Base-by-base conservation (phyloP, 2,329 filamentous ascomycete genomes). In the Microsporum audouinii region DNA sequence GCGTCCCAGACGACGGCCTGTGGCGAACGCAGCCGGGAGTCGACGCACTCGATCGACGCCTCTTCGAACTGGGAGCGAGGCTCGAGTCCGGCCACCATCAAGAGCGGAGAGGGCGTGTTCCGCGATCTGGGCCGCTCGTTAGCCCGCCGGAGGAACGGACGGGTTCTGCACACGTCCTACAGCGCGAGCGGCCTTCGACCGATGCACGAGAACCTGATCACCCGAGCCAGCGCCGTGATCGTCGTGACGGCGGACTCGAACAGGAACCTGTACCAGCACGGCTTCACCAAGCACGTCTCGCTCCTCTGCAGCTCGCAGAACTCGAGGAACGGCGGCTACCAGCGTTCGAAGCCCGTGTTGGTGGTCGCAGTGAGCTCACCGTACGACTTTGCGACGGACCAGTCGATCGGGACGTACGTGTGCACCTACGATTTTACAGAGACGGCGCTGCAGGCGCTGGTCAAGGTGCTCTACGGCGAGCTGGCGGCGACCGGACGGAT, bases 341-440 rank as follows among this genome's bases (percentile, higher is more conserved):
- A 70, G 61, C 75, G 78, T 7, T 43, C 65, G 5, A 96, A 95
- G 74, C 89, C 91, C 0, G 77, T 96, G 41, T 86, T 96, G 29
- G 92, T 96, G 2, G 88, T 96, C 5, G 88, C 92, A 0, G 91
- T 95, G 66, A 96, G 91, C 74, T 96, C 91, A 0, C 92, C 92
- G 0, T 97, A 96, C 72, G 92, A 97, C 72, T 97, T 97, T 71
- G 91, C 90, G 51, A 91, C 92, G 82, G 92, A 97, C 69, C 87
- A 88, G 65, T 85, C 85, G 0, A 92, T 97, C 45, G 88, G 89
- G 4, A 96, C 91, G 0, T 96, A 96, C 68, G 82, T 97, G 45
- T 96, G 92, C 77, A 96, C 91, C 0, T 96, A 95, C 72, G 91
- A 96, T 75, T 96, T 96, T 69, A 96, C 92, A 0, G 92, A 96